Evolutionary conservation across 768 basidiomycete genomes (phyloP).

Genomic region (Russula sp.): DNA sequence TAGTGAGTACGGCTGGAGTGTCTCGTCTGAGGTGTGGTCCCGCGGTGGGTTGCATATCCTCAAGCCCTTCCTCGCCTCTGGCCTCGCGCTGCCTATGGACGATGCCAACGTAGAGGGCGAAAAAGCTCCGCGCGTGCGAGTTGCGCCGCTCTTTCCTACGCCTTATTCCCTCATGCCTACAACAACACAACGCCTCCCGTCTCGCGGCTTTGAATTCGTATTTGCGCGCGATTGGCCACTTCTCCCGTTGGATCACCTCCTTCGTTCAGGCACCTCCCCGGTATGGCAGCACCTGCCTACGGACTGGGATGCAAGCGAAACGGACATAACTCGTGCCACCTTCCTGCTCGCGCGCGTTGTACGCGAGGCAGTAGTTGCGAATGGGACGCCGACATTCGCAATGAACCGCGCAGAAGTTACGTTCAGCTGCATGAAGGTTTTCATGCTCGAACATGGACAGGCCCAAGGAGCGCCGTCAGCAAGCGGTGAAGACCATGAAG

Average conservation of each 20-base stretch:
- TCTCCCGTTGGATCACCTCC: slow-evolving; percentile 65
- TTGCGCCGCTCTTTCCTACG: slow-evolving; percentile 48
- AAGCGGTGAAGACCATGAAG: slow-evolving; percentile 26
- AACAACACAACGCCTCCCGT: slow-evolving; percentile 48
- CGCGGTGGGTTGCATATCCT: slow-evolving; percentile 46
- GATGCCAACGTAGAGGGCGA: neutral
- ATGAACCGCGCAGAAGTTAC: slow-evolving; percentile 52
- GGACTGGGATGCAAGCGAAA: slow-evolving; percentile 74
- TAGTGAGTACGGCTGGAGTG: slow-evolving; percentile 32
- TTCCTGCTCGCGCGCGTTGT: slow-evolving; percentile 53
- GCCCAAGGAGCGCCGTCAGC: slow-evolving; percentile 31
- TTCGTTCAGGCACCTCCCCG: slow-evolving; percentile 67
- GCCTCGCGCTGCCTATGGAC: slow-evolving; percentile 37
- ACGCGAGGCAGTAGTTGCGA: slow-evolving; percentile 40
- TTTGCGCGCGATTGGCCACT: slow-evolving; percentile 61
- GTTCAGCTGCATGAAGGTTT: slow-evolving; percentile 86
- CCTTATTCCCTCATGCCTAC: slow-evolving; percentile 50
- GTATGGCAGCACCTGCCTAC: slow-evolving; percentile 64
- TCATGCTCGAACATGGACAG: slow-evolving; percentile 92
- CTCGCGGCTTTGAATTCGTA: slow-evolving; percentile 37
- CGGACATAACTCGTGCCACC: slow-evolving; percentile 65
- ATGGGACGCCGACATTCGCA: slow-evolving; percentile 38
- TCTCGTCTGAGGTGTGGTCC: slow-evolving; percentile 43
- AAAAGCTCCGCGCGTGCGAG: slow-evolving; percentile 25
- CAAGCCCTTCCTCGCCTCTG: slow-evolving; percentile 53